phyloP scores from a whole-genome alignment of 2,329 filamentous ascomycete species.

The Colletotrichum musicola region DNA sequence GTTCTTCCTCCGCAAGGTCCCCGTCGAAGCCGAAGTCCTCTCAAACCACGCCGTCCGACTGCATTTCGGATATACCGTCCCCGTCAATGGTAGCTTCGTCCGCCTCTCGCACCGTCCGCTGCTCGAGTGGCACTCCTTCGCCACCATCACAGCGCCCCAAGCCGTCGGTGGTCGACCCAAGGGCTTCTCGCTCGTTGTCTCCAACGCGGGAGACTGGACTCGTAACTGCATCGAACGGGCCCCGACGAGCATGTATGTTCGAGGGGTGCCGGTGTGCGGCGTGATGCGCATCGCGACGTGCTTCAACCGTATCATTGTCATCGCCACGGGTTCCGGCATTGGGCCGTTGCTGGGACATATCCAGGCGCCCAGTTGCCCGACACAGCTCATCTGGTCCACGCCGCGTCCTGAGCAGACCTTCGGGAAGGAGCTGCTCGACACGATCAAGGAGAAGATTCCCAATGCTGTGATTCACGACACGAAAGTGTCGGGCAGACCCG shows the following conservation, averaged over 20 bases:
- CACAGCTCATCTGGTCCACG: conserved; percentile 78
- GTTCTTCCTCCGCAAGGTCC: conserved; percentile 76
- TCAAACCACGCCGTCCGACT: conserved; percentile 80
- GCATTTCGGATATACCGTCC: conserved; percentile 74
- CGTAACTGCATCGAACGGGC: conserved; percentile 70
- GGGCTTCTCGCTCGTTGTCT: conserved; percentile 77
- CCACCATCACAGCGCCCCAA: conserved; percentile 73
- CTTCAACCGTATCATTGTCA: conserved; percentile 74
- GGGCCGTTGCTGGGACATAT: conserved; percentile 75
- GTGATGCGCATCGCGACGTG: conserved; percentile 76
- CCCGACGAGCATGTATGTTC: conserved; percentile 74
- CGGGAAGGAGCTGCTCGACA: conserved; percentile 66
- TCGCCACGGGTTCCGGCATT: conserved; percentile 80
- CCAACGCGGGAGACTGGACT: conserved; percentile 85
- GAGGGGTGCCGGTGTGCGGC: conserved; percentile 75
- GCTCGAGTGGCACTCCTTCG: conserved; percentile 81
- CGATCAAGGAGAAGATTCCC: conserved; percentile 70
- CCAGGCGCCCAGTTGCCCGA: conserved; percentile 60
- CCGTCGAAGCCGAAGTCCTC: conserved; percentile 74
- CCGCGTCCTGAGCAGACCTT: conserved; percentile 73
- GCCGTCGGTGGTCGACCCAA: conserved; percentile 38
- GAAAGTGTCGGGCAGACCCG: conserved; percentile 66
- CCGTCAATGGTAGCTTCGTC: conserved; percentile 57
- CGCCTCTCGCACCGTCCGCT: conserved; percentile 74
- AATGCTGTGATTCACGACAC: conserved; percentile 79